These are phyloP conservation scores for Meyerozyma athensensis DNA, from an alignment of 1,139 yeast species.

Conservation along the genomic window DNA sequence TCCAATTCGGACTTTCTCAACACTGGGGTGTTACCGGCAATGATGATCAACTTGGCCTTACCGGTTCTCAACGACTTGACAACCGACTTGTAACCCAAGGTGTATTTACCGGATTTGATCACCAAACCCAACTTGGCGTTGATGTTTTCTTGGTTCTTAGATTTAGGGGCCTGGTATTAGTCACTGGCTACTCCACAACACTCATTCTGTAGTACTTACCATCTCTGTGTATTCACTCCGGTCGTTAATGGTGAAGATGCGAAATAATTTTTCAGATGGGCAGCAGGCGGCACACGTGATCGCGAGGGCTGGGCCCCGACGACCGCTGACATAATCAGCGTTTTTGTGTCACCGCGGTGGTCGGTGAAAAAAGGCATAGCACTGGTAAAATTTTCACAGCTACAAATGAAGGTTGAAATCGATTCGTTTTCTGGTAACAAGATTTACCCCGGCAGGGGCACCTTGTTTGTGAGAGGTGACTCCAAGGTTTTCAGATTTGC, in stretches of 20 bases:
- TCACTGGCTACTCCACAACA: conserved; percentile 9
- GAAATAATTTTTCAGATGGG: conserved; percentile 9
- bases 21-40: conserved; percentile 99
- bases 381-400: conserved; percentile 8
- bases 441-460: conserved; percentile 99
- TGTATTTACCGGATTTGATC: conserved; percentile 99
- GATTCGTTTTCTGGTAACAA: conserved; percentile 99
- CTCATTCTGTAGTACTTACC: conserved; percentile 62
- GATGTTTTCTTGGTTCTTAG: conserved; percentile 87
- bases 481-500: conserved; percentile 99
- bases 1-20: conserved; percentile 99
- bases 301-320: no score
- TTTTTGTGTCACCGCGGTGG: conserved; percentile 4
- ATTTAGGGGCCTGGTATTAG: conserved; percentile 85
- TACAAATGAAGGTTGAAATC: conserved; percentile 95
- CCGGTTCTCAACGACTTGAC: conserved; percentile 98
- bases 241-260: conserved; percentile 40
- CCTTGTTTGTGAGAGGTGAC: conserved; percentile 99
- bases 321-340: not conserved
- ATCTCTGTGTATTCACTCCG: conserved; percentile 98
- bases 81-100: conserved; percentile 99
- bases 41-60: conserved; percentile 96
- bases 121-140: conserved; percentile 98
- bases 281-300: conserved; percentile 4
- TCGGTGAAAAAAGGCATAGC: conserved; percentile 6